phyloP scores from a whole-genome alignment of 257 asterid genomes.

The Orobanche coerulescens region DNA sequence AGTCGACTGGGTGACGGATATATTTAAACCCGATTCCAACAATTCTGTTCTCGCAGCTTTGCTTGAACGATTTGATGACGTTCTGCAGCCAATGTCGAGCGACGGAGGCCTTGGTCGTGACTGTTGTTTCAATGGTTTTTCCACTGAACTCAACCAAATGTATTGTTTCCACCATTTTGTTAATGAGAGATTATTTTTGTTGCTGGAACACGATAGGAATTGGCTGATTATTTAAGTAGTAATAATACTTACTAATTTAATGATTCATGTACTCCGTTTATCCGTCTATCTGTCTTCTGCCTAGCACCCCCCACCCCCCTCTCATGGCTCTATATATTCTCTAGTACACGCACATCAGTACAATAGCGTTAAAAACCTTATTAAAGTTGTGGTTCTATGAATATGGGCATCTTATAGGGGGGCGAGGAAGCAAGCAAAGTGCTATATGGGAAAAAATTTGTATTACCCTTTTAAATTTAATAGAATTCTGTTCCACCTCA shows the following conservation, averaged over 20 bases:
- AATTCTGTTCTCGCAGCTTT: slow-evolving; percentile 2
- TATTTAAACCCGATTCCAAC: slow-evolving; percentile 30
- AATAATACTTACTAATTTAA: too few relatives aligned
- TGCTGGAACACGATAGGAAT: not conserved
- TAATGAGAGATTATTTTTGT: too few relatives aligned
- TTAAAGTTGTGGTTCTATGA: not conserved
- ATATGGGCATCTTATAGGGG: not conserved
- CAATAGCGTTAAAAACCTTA: too few relatives aligned
- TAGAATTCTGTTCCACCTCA: too few relatives aligned
- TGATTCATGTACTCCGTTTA: not conserved
- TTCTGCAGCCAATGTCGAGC: slow-evolving; percentile 29
- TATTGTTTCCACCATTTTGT: not conserved
- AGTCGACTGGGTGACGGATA: slow-evolving; percentile 25
- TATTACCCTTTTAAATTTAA: too few relatives aligned
- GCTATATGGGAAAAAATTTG: too few relatives aligned
- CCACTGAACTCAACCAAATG: slow-evolving; percentile 24
- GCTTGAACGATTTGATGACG: not conserved
- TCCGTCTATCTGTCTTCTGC: not conserved
- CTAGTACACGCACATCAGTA: not conserved
- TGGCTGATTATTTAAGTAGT: not conserved
- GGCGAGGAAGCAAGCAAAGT: too few relatives aligned
- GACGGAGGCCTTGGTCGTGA: slow-evolving; percentile 26
- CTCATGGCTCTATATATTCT: not conserved
- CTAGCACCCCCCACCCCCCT: too few relatives aligned
- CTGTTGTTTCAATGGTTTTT: slow-evolving; percentile 26